These are phyloP conservation scores for Coelastrella sp. DNA, from an alignment of 139 green algal species.

Conservation along the genomic window DNA sequence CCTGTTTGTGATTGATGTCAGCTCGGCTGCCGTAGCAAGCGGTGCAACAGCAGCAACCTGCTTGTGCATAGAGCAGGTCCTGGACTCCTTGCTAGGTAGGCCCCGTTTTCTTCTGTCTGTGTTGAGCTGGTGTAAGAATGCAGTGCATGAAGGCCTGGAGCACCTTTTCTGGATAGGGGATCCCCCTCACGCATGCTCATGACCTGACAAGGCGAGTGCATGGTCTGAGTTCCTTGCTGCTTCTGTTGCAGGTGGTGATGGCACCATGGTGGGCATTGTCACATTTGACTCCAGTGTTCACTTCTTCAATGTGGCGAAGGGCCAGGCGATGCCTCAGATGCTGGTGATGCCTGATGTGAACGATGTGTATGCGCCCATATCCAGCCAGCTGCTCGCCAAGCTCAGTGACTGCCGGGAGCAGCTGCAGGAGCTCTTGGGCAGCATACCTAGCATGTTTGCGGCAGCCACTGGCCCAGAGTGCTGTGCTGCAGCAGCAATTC, in stretches of 20 bases:
- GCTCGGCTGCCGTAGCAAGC: slow-evolving; percentile 65
- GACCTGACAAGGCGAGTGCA: neutral
- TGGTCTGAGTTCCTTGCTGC: neutral
- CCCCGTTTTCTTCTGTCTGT: neutral
- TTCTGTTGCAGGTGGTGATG: slow-evolving; percentile 61
- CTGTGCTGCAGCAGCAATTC: slow-evolving; percentile 71
- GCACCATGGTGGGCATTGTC: slow-evolving; percentile 77
- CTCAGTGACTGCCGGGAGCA: slow-evolving; percentile 56
- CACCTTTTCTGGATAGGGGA: too few relatives aligned
- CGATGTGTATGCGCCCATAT: slow-evolving; percentile 61
- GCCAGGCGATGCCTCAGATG: slow-evolving; percentile 77
- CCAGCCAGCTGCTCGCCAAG: slow-evolving; percentile 57
- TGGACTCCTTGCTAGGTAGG: slow-evolving; percentile 82
- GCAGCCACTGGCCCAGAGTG: slow-evolving; percentile 58
- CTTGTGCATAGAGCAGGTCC: slow-evolving; percentile 63
- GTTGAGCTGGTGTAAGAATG: too few relatives aligned
- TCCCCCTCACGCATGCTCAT: neutral
- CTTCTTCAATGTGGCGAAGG: slow-evolving; percentile 79
- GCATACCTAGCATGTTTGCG: slow-evolving; percentile 78
- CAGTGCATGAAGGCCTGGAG: too few relatives aligned
- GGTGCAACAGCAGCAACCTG: slow-evolving; percentile 78
- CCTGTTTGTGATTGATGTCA: slow-evolving; percentile 91
- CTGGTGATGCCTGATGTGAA: slow-evolving; percentile 82
- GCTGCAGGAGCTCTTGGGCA: slow-evolving; percentile 70
- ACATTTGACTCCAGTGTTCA: slow-evolving; percentile 89